These are phyloP conservation scores for Bryoglossum gracile DNA, from an alignment of 495 filamentous ascomycete species.

Conservation along the genomic window DNA sequence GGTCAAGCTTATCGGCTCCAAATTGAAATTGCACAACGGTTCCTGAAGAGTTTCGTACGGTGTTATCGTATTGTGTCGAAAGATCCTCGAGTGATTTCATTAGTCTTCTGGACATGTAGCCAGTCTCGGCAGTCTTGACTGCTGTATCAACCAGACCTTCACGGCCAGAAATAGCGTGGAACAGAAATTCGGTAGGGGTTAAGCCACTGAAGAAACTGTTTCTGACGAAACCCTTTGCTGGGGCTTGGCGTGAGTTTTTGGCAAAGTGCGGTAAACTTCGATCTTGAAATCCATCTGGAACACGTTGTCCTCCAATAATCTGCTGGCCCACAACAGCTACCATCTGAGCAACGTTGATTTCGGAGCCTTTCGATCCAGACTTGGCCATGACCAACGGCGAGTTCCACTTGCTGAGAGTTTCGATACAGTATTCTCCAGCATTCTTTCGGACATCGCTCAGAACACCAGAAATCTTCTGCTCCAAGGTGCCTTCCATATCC, in stretches of 20 bases:
- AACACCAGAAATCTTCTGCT: constrained; percentile 84
- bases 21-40: constrained; percentile 94
- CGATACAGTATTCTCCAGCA: constrained; percentile 87
- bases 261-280: constrained; percentile 91
- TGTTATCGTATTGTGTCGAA: constrained; percentile 85
- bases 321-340: constrained; percentile 95
- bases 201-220: constrained; percentile 98
- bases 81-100: constrained; percentile 98
- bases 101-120: constrained; percentile 95
- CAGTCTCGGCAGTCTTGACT: constrained; percentile 97
- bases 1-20: constrained; percentile 90
- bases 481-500: constrained; percentile 84
- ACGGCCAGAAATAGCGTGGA: constrained; percentile 96
- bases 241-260: constrained; percentile 81
- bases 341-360: constrained; percentile 99
- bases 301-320: constrained; percentile 90
- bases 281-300: constrained; percentile 93
- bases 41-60: constrained; percentile 79
- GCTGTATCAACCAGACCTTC: constrained; percentile 99
- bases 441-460: constrained; percentile 83
- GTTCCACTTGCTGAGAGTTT: constrained; percentile 83
- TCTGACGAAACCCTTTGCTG: constrained; percentile 90
- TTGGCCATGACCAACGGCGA: constrained; percentile 95
- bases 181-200: constrained; percentile 84
- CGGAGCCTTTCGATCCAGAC: constrained; percentile 89